Conservation (phyloP, 2,329 filamentous ascomycete species). For the Alternaria viburni region DNA sequence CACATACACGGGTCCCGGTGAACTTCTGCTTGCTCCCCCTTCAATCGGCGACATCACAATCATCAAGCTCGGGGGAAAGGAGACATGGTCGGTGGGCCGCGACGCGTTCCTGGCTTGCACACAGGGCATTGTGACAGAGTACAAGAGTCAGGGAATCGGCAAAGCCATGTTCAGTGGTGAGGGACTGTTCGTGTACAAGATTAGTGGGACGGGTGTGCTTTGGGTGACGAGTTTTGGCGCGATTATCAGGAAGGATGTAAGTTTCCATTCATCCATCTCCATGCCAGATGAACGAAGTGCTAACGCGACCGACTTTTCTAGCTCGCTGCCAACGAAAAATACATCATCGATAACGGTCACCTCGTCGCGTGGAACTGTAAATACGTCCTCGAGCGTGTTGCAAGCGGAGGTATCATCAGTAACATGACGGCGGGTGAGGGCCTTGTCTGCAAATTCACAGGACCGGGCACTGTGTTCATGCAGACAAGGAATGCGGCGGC, state of each 20-base stretch:
- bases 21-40: conserved; percentile 81
- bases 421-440: conserved; percentile 82
- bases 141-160: conserved; percentile 81
- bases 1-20: conserved; percentile 86
- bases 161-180: conserved; percentile 96
- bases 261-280: conserved; percentile 43
- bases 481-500: conserved; percentile 85
- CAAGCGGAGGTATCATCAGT: conserved; percentile 93
- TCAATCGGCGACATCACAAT: conserved; percentile 85
- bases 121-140: conserved; percentile 84
- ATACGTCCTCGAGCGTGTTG: conserved; percentile 87
- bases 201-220: conserved; percentile 78
- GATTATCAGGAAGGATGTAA: conserved; percentile 90
- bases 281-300: not conserved
- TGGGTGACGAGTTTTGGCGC: conserved; percentile 95
- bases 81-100: conserved; percentile 83
- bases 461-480: conserved; percentile 87
- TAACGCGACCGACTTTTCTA: not conserved
- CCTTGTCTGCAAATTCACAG: conserved; percentile 89
- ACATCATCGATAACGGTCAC: conserved; percentile 92
- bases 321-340: conserved; percentile 68
- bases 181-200: conserved; percentile 87
- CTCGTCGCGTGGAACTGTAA: conserved; percentile 97
- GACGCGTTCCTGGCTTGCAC: conserved; percentile 88
- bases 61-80: conserved; percentile 72